Evolutionary conservation across 495 filamentous ascomycete species (phyloP), one percentile per base, ranked within the genome.

Genomic region (Beverwykella pulmonaria): DNA sequence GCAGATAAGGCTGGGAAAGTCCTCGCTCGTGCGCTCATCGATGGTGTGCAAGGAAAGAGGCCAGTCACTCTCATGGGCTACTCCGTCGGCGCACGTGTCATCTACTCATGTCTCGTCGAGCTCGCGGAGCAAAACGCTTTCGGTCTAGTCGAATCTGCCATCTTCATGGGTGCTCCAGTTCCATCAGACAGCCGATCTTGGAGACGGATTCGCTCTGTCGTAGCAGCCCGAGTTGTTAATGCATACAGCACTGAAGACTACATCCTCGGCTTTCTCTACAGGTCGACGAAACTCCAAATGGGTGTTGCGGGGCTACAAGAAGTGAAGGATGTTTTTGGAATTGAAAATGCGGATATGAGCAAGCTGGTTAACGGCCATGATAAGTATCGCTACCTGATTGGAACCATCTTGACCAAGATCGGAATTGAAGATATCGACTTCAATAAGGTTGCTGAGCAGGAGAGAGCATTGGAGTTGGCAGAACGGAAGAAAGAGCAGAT

Each of bases 201-300:
- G 84, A 73, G 83, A 50, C 74, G 79, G 53, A 81, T 86, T 76
- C 82, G 79, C 63, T 82, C 79, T 65, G 80, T 86, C 4, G 85
- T 87, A 20, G 69, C 79, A 29, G 82, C 82, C 5, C 78, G 84
- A 29, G 74, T 88, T 9, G 75, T 87, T 61, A 88, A 88, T 68
- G 83, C 84, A 17, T 87, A 82, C 68, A 86, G 83, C 17, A 77
- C 80, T 44, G 82, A 84, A 53, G 86, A 88, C 69, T 85, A 86
- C 63, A 79, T 86, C 15, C 80, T 88, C 4, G 84, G 79, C 12
- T 87, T 88, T 59, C 74, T 88, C 7, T 86, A 83, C 65, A 79
- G 85, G 29, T 82, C 75, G 36, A 79, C 79, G 52, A 81, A 75
- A 59, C 81, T 84, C 63, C 78, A 84, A 47, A 82, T 80, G 63